Evolutionary conservation across 2,329 filamentous ascomycete genomes (phyloP).

Genomic region (Aspergillus viridinutans): DNA sequence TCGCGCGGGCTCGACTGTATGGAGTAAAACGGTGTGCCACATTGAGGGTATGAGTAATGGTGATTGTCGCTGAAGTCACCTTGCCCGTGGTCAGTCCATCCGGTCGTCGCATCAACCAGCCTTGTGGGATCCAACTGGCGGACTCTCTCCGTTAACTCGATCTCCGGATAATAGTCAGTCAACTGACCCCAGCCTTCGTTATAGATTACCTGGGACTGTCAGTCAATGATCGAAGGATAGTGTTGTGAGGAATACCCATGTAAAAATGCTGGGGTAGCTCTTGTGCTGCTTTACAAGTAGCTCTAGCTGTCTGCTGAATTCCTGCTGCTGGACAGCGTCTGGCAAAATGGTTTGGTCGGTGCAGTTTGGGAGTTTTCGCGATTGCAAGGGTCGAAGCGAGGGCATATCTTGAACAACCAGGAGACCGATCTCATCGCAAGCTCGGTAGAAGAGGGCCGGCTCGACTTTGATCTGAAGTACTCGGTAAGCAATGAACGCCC

Average conservation of each 20-base stretch:
- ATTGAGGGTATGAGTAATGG: slow-evolving; percentile 68
- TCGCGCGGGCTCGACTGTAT: slow-evolving; percentile 54
- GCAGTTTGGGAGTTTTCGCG: slow-evolving; percentile 15
- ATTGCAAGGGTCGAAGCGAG: slow-evolving; percentile 46
- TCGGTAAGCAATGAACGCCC: neutral
- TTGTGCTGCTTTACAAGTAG: slow-evolving; percentile 60
- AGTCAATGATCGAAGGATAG: neutral
- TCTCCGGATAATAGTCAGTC: slow-evolving; percentile 51
- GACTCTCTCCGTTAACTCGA: slow-evolving; percentile 52
- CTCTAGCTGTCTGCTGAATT: slow-evolving; percentile 62
- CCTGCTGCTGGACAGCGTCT: slow-evolving; percentile 51
- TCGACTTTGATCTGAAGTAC: slow-evolving; percentile 60
- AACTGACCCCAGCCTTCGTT: slow-evolving; percentile 70
- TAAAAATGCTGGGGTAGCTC: slow-evolving; percentile 61
- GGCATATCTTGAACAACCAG: slow-evolving; percentile 72
- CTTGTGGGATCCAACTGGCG: slow-evolving; percentile 58
- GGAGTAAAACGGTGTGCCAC: slow-evolving; percentile 66
- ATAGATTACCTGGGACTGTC: slow-evolving; percentile 55
- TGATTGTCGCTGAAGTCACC: slow-evolving; percentile 68
- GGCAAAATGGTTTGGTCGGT: slow-evolving; percentile 28
- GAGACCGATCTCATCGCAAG: slow-evolving; percentile 62
- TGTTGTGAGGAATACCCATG: slow-evolving; percentile 49
- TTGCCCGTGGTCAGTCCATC: slow-evolving; percentile 65
- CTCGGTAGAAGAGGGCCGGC: slow-evolving; percentile 62
- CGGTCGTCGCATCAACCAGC: slow-evolving; percentile 59